phyloP scores from a whole-genome alignment of 495 filamentous ascomycete species.

The Aspergillus incahuasiensis region DNA sequence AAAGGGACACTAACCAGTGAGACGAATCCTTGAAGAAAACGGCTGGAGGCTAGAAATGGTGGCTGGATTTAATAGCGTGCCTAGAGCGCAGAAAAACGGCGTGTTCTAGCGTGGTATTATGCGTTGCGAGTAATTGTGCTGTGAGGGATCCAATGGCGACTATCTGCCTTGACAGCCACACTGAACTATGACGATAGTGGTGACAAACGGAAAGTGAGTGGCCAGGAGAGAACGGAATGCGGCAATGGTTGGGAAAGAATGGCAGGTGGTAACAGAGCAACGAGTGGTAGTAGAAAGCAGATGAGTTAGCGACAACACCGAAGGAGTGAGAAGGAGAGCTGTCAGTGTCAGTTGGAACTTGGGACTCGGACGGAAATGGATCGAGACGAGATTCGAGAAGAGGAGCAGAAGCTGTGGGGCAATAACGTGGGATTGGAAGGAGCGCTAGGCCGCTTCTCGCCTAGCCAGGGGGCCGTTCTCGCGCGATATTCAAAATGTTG shows the following conservation, averaged over 20 bases:
- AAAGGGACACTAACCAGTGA: background rate
- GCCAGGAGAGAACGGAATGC: slow-evolving; percentile 6
- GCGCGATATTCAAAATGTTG: background rate
- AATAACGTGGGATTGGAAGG: slow-evolving; percentile 1
- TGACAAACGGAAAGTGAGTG: slow-evolving; percentile 4
- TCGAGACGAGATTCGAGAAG: slow-evolving; percentile 4
- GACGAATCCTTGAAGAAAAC: background rate
- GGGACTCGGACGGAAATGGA: background rate
- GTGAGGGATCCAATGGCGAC: background rate
- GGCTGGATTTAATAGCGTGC: slow-evolving; percentile 2
- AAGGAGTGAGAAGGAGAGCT: background rate
- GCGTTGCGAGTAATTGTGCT: background rate
- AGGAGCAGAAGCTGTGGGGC: background rate
- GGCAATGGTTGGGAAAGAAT: background rate
- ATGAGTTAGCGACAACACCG: background rate
- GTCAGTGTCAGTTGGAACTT: background rate
- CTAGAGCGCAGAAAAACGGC: background rate
- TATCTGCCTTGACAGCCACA: slow-evolving; percentile 1
- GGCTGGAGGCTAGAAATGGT: background rate
- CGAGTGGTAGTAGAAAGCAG: background rate
- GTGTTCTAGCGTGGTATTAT: background rate
- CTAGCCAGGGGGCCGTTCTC: slow-evolving; percentile 13
- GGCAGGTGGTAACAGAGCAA: background rate
- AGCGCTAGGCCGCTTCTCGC: background rate
- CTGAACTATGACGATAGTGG: slow-evolving; percentile 8